Evolutionary conservation across 148 eudicot genomes (phyloP).

Genomic region (Amaranthus palmeri): DNA sequence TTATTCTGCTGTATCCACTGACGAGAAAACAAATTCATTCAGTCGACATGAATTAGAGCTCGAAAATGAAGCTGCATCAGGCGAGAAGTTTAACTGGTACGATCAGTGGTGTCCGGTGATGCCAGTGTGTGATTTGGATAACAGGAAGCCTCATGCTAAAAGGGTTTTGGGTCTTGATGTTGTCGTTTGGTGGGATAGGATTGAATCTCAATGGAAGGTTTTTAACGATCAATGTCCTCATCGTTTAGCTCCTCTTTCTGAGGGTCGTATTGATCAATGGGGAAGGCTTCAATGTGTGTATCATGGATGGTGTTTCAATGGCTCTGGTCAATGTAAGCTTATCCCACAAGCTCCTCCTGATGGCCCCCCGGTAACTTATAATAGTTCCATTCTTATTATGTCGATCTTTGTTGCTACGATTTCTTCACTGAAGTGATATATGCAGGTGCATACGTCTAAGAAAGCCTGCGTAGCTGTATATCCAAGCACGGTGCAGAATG

Average conservation of each 20-base stretch:
- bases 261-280: conserved; percentile 84
- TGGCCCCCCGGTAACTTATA: conserved; percentile 50
- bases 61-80: neutral
- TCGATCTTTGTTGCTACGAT: too few relatives aligned
- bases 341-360: conserved; percentile 75
- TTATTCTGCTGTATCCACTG: too few relatives aligned
- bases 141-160: conserved; percentile 62
- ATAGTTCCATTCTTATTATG: too few relatives aligned
- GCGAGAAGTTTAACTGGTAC: conserved; percentile 49
- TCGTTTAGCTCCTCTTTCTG: conserved; percentile 74
- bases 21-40: too few relatives aligned
- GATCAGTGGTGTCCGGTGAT: conserved; percentile 64
- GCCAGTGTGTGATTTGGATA: conserved; percentile 68
- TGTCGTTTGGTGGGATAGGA: conserved; percentile 76
- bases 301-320: conserved; percentile 82
- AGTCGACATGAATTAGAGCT: neutral
- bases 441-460: conserved; percentile 58
- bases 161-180: conserved; percentile 59
- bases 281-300: conserved; percentile 83
- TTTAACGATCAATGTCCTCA: conserved; percentile 79
- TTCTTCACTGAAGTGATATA: neutral
- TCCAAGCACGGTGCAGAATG: conserved; percentile 68
- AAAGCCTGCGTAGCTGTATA: conserved; percentile 75
- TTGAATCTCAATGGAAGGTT: conserved; percentile 56
- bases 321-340: conserved; percentile 59